Evolutionary conservation across 1,139 yeast genomes (phyloP), one percentile per base, ranked within the genome.

Genomic region (Saccharomycopsis crataegensis): DNA sequence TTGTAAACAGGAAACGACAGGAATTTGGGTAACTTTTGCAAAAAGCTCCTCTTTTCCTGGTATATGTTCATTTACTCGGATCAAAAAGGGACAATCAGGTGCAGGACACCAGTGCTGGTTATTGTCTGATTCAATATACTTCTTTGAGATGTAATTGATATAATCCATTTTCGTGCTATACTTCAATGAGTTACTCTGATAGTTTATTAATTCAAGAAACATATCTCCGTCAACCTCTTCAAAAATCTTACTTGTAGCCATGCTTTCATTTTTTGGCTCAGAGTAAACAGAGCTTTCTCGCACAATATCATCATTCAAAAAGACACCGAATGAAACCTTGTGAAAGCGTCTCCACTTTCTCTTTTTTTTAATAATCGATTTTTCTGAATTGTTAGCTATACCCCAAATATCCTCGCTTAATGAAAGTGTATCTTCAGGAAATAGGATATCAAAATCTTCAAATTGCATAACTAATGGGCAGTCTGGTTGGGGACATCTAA

Each of bases 101-200:
- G 86, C 84, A 0, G 97, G 97, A 66, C 99, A 93, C 86, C 93
- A 84, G 60, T 77, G 78, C 61, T 75, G 76, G 43, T 70, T 71
- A 44, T 73, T 73, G 57, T 76, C 76, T 54, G 77, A 74, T 46
- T 78, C 79, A 22, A 88, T 78, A 60, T 74, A 82, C 14, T 72
- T 67, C 56, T 76, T 78, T 22, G 53, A 51, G 34, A 56, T 41
- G n/a, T 9, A 8, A 17, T 43, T 31, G 5, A 46, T 14, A 46
- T 54, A 56, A 3, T 46, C 53, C 11, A 34, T 45, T 16, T 16
- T 43, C 33, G 17, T 45, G 12, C 37, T 36, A 17, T 45, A 43
- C 42, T 46, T 40, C 11, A 37, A 28, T 6, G 37, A 6, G 22
- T 40, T 49, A 22, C n/a, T 31, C 8, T 46, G 42, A 32, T 56